phyloP scores from a whole-genome alignment of 2,329 filamentous ascomycete species.

The Zarea fungicola region DNA sequence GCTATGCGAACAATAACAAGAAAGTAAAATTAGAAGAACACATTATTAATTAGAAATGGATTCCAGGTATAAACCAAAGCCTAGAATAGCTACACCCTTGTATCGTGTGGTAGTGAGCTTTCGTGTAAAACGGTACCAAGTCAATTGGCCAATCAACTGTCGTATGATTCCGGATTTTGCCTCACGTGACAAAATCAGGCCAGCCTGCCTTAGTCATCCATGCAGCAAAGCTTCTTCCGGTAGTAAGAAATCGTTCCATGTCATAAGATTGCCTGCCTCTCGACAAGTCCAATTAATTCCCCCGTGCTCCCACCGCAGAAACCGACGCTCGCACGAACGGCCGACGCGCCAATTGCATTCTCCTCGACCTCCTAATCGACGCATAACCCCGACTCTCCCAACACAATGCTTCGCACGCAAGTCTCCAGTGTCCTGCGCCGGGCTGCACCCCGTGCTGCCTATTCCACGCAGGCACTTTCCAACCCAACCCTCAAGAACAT shows the following conservation, averaged over 20 bases:
- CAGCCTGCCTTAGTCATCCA: conserved; percentile 18
- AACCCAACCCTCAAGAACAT: conserved; percentile 97
- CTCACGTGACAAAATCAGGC: conserved; percentile 16
- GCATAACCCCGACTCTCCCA: conserved; percentile 13
- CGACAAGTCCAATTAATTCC: conserved; percentile 15
- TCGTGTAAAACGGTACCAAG: too few species aligned
- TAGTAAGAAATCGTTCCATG: conserved; percentile 17
- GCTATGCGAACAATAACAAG: too few species aligned
- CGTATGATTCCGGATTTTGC: conserved; percentile 13
- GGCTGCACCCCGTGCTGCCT: conserved; percentile 43
- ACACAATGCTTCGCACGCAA: conserved; percentile 51
- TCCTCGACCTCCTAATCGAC: conserved; percentile 14
- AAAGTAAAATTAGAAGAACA: too few species aligned
- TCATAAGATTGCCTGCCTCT: conserved; percentile 27
- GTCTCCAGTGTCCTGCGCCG: conserved; percentile 49
- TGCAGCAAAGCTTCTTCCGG: conserved; percentile 21
- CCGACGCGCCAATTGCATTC: conserved; percentile 31
- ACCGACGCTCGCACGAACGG: conserved; percentile 14
- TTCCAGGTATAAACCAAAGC: too few species aligned
- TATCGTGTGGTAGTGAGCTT: too few species aligned
- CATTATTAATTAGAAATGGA: too few species aligned
- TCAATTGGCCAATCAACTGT: conserved; percentile 18
- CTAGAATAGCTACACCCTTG: too few species aligned
- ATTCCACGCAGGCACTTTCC: conserved; percentile 86
- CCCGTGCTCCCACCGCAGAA: conserved; percentile 18